Base-by-base conservation (phyloP, 23 red algal genomes). In the Chondrus crispus region DNA sequence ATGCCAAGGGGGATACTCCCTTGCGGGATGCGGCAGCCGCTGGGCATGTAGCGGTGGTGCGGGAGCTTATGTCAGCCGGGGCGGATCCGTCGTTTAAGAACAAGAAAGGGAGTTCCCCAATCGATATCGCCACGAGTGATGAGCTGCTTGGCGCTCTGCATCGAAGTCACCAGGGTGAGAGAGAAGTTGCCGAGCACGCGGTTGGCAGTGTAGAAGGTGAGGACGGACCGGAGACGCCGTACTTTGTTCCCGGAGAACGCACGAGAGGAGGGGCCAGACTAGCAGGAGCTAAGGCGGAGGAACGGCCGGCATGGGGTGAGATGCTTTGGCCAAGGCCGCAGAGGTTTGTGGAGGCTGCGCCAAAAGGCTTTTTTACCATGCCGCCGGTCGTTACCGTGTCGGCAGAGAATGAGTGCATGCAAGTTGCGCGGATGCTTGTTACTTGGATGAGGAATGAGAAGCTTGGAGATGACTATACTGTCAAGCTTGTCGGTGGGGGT, bases 1-100 rank as follows among this genome's bases (percentile, higher is more conserved):
- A 84, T 66, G 52, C 35, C 10, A 41, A 36, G 46, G 80, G 80
- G 36, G 36, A 84, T n/a, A 84, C 80, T 20, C 80, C 80, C n/a
- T 62, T 84, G 48, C 40, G 24, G 46, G 51, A 62, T 40, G 80
- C 80, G 26, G 80, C 80, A 7, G 28, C 24, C n/a, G 48, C 42
- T 22, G 80, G 51, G 80, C 46, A 62, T 63, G 51, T 22, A 47
- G 12, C n/a, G 10, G 55, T 66, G 8, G 55, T 66, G 22, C 51
- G 51, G 8, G n/a, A 29, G n/a, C 46, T 84, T 20, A 18, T 84
- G 8, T 24, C 46, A 11, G 32, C 24, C 24, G 80, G 80, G 10
- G 80, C 55, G 0, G 55, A 84, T 46, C 10, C 22, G 29, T n/a
- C 80, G 8, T 36, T 62, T n/a, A 78, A 1, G 8, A 66, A 66